Percentiles rank a stretch among this genome's conserved stretches.
These are phyloP conservation scores for Chrysoporthe austroafricana DNA, from an alignment of 2,329 filamentous ascomycete species.

Conservation along the genomic window DNA sequence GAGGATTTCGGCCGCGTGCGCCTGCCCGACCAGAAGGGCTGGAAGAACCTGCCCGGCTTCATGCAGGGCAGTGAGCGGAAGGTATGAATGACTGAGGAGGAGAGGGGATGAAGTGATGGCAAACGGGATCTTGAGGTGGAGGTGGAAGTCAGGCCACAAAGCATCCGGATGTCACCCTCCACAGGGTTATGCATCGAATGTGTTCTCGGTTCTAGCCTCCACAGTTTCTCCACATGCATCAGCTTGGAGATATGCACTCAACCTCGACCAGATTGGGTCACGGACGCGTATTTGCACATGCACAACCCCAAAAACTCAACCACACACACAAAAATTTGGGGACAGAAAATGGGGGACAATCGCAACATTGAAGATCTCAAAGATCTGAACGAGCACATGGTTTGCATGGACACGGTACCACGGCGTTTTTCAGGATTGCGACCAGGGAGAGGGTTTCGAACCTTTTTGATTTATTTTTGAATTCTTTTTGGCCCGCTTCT, in stretches of 20 bases:
- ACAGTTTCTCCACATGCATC: conserved; percentile 18
- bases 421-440: conserved; percentile 19
- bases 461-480: background rate
- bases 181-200: conserved; percentile 4
- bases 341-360: background rate
- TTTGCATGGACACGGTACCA: conserved; percentile 22
- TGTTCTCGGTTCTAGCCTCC: conserved; percentile 9
- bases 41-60: conserved; percentile 56
- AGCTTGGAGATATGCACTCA: background rate
- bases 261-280: conserved; percentile 13
- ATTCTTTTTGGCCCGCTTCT: background rate
- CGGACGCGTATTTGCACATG: background rate
- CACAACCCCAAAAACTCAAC: background rate
- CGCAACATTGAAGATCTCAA: conserved; percentile 3
- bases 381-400: conserved; percentile 25
- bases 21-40: conserved; percentile 57
- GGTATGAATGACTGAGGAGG: conserved; percentile 5
- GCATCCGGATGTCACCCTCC: conserved; percentile 26
- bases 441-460: background rate
- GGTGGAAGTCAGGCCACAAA: conserved; percentile 24
- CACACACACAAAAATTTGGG: conserved; percentile 1
- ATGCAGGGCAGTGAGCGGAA: conserved; percentile 46
- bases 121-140: conserved; percentile 2
- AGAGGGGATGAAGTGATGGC: conserved; percentile 15
- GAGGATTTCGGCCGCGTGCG: conserved; percentile 84